phyloP scores from a whole-genome alignment of 1,284 basidiomycete species.

The Cutaneotrichosporon sp. region DNA sequence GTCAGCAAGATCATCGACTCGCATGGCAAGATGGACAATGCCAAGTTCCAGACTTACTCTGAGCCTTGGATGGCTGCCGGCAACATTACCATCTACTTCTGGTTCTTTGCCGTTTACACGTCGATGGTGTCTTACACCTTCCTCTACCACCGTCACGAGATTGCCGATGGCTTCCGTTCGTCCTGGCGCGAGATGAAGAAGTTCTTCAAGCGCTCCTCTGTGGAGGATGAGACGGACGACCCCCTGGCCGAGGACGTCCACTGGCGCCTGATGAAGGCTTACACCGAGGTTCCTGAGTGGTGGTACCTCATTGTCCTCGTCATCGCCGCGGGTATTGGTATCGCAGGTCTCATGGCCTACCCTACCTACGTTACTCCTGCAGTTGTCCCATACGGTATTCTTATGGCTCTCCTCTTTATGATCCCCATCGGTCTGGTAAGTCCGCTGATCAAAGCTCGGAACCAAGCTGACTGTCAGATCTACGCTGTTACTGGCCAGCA shows the following conservation, averaged over 20 bases:
- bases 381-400: slow-evolving; percentile 49
- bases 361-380: slow-evolving; percentile 64
- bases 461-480: no score
- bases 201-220: not conserved
- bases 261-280: slow-evolving; percentile 14
- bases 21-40: slow-evolving; percentile 13
- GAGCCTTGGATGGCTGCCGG: slow-evolving; percentile 9
- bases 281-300: slow-evolving; percentile 54
- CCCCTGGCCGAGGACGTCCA: slow-evolving; percentile 68
- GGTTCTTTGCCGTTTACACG: slow-evolving; percentile 26
- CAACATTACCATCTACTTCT: slow-evolving; percentile 4
- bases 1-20: slow-evolving; percentile 21
- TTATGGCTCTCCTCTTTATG: slow-evolving; percentile 53
- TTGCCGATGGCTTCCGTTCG: slow-evolving; percentile 54
- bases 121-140: slow-evolving; percentile 47
- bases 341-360: slow-evolving; percentile 51
- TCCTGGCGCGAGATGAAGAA: slow-evolving; percentile 4
- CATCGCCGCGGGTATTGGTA: slow-evolving; percentile 54
- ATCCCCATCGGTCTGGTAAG: slow-evolving; percentile 58
- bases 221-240: slow-evolving; percentile 14
- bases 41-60: slow-evolving; percentile 27
- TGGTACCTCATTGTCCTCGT: slow-evolving; percentile 66
- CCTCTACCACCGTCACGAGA: slow-evolving; percentile 77
- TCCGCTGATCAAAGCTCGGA: no score
- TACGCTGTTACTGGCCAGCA: slow-evolving; percentile 57